phyloP scores from a whole-genome alignment of 2,329 filamentous ascomycete genomes.

The Botrytis porri region DNA sequence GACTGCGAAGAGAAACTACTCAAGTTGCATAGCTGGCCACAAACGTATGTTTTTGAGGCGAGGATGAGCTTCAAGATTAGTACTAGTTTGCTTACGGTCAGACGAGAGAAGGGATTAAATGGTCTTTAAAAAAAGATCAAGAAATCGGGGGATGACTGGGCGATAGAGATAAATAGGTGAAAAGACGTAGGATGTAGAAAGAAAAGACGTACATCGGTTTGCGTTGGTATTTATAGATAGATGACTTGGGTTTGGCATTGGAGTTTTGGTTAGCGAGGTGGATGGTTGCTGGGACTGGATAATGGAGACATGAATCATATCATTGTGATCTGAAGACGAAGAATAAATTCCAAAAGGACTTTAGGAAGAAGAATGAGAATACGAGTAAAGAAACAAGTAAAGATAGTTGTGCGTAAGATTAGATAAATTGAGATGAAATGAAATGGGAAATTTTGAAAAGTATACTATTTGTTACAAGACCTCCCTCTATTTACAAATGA shows the following conservation, averaged over 20 bases:
- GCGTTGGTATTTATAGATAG: background rate
- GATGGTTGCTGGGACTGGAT: background rate
- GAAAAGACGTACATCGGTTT: background rate
- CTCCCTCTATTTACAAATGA: background rate
- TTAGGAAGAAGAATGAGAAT: background rate
- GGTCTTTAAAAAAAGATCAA: conserved; percentile 15
- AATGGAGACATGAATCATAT: background rate
- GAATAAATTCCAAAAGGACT: background rate
- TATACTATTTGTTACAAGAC: background rate
- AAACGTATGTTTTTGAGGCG: conserved; percentile 68
- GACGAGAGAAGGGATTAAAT: conserved; percentile 32
- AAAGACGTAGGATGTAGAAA: background rate
- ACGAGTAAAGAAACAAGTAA: background rate
- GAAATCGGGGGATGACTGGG: too few relatives aligned
- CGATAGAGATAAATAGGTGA: background rate
- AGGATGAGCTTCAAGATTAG: conserved; percentile 63
- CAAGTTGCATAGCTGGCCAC: conserved; percentile 69
- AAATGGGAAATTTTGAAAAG: background rate
- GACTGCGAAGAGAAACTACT: conserved; percentile 65
- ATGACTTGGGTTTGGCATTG: background rate
- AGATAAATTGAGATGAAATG: background rate
- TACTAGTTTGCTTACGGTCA: conserved; percentile 32
- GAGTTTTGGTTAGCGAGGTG: background rate
- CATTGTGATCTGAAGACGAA: background rate
- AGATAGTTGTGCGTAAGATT: background rate